A percentile compares a stretch with the other conserved stretches of the same genome.
Evolutionary conservation across 2,329 filamentous ascomycete genomes (phyloP).

Genomic region (Aaosphaeria pasadenensis): DNA sequence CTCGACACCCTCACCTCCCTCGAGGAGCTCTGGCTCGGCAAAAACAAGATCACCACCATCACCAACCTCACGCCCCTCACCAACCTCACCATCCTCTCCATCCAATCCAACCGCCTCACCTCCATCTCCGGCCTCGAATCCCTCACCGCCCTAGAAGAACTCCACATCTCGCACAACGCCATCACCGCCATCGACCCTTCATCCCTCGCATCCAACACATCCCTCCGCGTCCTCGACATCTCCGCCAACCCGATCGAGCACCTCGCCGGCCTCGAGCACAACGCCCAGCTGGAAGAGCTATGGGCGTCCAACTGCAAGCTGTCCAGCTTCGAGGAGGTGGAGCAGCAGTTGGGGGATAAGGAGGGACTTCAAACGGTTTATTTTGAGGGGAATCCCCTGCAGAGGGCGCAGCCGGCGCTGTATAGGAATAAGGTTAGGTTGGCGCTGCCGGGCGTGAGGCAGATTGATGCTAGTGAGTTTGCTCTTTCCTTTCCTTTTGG

Average conservation of each 20-base stretch:
- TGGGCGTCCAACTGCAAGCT: slow-evolving; percentile 93
- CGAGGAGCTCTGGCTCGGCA: slow-evolving; percentile 91
- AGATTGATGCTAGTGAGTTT: slow-evolving; percentile 95
- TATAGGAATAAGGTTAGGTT: slow-evolving; percentile 93
- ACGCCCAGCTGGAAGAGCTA: slow-evolving; percentile 77
- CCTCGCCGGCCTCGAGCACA: slow-evolving; percentile 66
- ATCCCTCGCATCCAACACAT: slow-evolving; percentile 54
- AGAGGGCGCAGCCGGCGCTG: slow-evolving; percentile 72
- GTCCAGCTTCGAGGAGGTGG: slow-evolving; percentile 75
- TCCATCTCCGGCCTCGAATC: slow-evolving; percentile 72
- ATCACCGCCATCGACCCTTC: slow-evolving; percentile 63
- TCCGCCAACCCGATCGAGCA: slow-evolving; percentile 81
- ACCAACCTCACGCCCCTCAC: slow-evolving; percentile 70
- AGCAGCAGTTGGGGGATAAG: slow-evolving; percentile 76
- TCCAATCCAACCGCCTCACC: slow-evolving; percentile 91
- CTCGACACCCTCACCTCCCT: slow-evolving; percentile 73
- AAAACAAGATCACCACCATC: slow-evolving; percentile 91
- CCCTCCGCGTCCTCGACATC: slow-evolving; percentile 77
- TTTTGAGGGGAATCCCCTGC: slow-evolving; percentile 91
- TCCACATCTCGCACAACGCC: slow-evolving; percentile 96
- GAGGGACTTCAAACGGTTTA: slow-evolving; percentile 83
- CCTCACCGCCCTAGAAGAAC: slow-evolving; percentile 76
- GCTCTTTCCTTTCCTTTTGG: too few relatives aligned
- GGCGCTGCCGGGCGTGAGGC: slow-evolving; percentile 79
- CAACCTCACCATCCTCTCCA: slow-evolving; percentile 82